phyloP scores from a whole-genome alignment of 192 early-diverging fungal species.

The Backusella mclennaniae region DNA sequence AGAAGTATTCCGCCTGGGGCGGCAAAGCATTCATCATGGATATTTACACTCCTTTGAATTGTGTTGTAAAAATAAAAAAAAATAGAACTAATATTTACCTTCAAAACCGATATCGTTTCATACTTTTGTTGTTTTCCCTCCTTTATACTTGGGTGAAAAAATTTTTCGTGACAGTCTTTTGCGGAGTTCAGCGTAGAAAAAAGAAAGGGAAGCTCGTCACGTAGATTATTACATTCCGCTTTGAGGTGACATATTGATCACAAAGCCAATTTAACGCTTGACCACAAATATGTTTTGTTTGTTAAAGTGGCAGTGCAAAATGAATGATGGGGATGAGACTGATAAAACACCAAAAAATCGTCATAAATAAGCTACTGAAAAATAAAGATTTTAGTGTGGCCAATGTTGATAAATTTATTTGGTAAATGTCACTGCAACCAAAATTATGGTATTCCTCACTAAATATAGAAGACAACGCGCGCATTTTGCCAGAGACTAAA shows the following conservation, averaged over 20 bases:
- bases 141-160: background rate
- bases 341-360: too few species aligned
- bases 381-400: background rate
- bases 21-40: constrained; percentile 9
- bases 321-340: too few species aligned
- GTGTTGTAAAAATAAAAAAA: background rate
- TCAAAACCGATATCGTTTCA: background rate
- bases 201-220: background rate
- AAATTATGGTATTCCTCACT: background rate
- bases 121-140: background rate
- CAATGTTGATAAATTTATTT: background rate
- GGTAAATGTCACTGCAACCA: background rate
- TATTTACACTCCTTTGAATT: background rate
- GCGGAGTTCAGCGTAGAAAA: background rate
- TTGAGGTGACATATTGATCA: background rate
- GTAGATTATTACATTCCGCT: background rate
- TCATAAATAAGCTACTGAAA: background rate
- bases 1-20: constrained; percentile 3
- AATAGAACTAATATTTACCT: constrained; percentile 2
- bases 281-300: too few species aligned
- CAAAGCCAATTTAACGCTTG: too few species aligned
- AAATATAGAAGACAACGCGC: background rate
- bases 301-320: too few species aligned
- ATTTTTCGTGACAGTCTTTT: background rate
- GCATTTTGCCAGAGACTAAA: background rate